phyloP scores from a whole-genome alignment of 768 basidiomycete species.

The Pholiota microspora region DNA sequence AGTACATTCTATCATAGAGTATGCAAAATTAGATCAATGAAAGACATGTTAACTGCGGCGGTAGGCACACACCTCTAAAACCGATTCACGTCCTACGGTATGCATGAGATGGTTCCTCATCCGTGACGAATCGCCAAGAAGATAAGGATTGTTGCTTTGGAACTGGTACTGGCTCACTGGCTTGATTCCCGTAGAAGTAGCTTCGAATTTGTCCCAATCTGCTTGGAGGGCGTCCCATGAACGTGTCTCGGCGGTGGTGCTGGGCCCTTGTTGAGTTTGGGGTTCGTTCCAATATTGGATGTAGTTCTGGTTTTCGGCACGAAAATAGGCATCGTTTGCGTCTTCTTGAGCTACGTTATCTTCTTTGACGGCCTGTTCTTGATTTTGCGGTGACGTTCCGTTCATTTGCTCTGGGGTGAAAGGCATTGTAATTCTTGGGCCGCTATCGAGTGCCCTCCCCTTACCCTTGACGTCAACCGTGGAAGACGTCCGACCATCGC shows the following conservation, averaged over 20 bases:
- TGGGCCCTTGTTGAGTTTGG: constrained; percentile 18
- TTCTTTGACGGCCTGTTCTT: constrained; percentile 19
- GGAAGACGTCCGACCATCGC: constrained; percentile 30
- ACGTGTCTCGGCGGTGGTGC: constrained; percentile 25
- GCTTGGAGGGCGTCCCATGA: constrained; percentile 69
- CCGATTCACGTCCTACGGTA: constrained; percentile 27
- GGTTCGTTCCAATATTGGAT: constrained; percentile 55
- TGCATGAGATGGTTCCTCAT: constrained; percentile 49
- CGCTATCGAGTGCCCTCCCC: constrained; percentile 43
- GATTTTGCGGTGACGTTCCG: constrained; percentile 4
- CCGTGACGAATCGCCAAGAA: constrained; percentile 55
- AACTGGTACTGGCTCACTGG: constrained; percentile 64
- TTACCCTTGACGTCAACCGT: constrained; percentile 64
- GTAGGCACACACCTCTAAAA: constrained; percentile 40
- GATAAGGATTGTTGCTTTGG: constrained; percentile 76
- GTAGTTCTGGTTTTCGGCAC: constrained; percentile 69
- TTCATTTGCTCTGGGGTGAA: constrained; percentile 1
- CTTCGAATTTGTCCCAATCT: constrained; percentile 84
- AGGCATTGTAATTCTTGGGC: background rate
- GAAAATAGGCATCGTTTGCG: constrained; percentile 66
- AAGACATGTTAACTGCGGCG: constrained; percentile 6
- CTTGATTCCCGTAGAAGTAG: constrained; percentile 62
- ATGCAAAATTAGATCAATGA: constrained; percentile 2
- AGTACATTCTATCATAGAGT: constrained; percentile 65
- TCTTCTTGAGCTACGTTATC: constrained; percentile 47